Evolutionary conservation across 2,329 filamentous ascomycete genomes (phyloP), one percentile per base, ranked within the genome.

Genomic region (Hymenoscyphus repandus): DNA sequence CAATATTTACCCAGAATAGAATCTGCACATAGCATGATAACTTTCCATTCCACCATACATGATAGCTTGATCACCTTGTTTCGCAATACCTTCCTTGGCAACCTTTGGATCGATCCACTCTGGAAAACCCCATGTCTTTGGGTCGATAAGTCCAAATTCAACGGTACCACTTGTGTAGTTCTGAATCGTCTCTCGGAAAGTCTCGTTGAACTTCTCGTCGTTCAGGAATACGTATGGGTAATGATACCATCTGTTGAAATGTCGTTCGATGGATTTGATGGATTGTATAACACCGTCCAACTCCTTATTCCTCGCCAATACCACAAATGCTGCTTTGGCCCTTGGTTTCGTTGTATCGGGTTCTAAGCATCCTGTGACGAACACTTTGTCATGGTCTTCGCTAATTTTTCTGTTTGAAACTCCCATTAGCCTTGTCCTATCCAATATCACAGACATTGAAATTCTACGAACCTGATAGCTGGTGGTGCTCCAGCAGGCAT

Each of bases 31-130:
- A 71, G 95, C 86, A 66, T 99, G 93, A 68, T 99, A 99, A 72
- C 91, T 96, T 70, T 97, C 93, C 77, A 99, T 86, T 42, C 93
- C 93, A 68, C 93, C 93, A 68, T 97, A 99, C 93, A 99, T 99
- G 75, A 99, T 95, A 42, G 93, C 93, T 45, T 85, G 85, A 69
- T 99, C 93, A 58, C 93, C 93, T 70, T 99, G 93, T 73, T 96
- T 96, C 48, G 88, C 83, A 65, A 99, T 95, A 54, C 92, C 92
- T 70, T 99, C 93, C 72, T 91, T 90, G 58, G 91, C 92, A 47
- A 96, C 89, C 68, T 93, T 91, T 60, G 83, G 81, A 67, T 99
- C 91, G 47, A 93, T 88, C 93, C 93, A 99, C 62, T 96, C 90
- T 5, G 93, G 93, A 68, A 86, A 97, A 17, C 91, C 92, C 93